Evolutionary conservation across 2,329 filamentous ascomycete genomes (phyloP).

Genomic region (Purpureocillium takamizusanense): DNA sequence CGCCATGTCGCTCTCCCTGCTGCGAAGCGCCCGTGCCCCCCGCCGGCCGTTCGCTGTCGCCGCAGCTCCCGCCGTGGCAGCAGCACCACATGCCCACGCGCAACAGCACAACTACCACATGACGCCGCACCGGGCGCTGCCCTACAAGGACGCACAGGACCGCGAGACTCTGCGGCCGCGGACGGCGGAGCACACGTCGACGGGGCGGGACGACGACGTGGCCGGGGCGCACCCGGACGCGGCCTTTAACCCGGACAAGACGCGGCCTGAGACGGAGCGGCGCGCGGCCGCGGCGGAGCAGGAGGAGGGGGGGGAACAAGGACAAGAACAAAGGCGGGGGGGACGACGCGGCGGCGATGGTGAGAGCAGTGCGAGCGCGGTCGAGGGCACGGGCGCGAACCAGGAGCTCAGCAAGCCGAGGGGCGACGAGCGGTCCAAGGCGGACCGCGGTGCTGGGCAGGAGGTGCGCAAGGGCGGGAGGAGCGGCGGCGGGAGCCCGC

Average conservation of each 20-base stretch:
- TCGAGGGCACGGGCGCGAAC: slow-evolving; percentile 37
- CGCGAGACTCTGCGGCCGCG: slow-evolving; percentile 56
- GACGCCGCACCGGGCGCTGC: slow-evolving; percentile 13
- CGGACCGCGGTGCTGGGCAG: slow-evolving; percentile 20
- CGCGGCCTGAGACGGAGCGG: slow-evolving; percentile 54
- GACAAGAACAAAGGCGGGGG: too few species aligned
- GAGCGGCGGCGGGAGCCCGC: slow-evolving; percentile 19
- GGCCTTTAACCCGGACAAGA: slow-evolving; percentile 62
- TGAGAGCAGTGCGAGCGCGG: slow-evolving; percentile 19
- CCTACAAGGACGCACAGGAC: slow-evolving; percentile 46
- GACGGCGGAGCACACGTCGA: slow-evolving; percentile 58
- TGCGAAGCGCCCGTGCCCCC: too few species aligned
- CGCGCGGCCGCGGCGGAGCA: slow-evolving; percentile 27
- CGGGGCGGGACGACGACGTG: slow-evolving; percentile 52
- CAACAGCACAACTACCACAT: too few species aligned
- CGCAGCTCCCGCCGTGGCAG: too few species aligned
- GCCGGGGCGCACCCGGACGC: slow-evolving; percentile 43
- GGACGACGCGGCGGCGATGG: too few species aligned
- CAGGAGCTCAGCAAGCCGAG: slow-evolving; percentile 29
- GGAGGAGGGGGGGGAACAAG: too few species aligned
- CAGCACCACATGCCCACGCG: too few species aligned
- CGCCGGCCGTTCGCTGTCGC: too few species aligned
- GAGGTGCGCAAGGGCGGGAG: slow-evolving; percentile 25
- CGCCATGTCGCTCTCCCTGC: too few species aligned
- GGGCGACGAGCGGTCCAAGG: slow-evolving; percentile 23